These are phyloP conservation scores for Beta vulgaris DNA, from an alignment of 148 eudicot genomes.

Conservation along the genomic window DNA sequence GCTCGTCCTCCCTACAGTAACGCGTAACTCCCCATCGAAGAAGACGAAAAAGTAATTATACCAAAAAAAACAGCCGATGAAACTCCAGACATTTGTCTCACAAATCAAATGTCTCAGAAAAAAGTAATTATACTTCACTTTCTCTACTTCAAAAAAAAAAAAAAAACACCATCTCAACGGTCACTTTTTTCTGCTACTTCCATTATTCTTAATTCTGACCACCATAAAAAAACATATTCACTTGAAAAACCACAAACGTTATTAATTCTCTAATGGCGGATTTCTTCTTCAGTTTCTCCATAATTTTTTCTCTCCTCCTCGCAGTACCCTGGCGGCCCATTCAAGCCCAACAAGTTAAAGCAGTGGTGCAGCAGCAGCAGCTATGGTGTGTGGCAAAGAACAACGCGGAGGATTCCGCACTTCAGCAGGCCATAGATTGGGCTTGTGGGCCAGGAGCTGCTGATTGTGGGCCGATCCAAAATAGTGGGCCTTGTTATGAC, in stretches of 20 bases:
- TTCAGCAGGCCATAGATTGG: slow-evolving; percentile 76
- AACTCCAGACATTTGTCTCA: not conserved
- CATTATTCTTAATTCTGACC: not conserved
- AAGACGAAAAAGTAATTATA: not conserved
- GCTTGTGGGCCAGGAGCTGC: slow-evolving; percentile 80
- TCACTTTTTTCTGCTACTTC: not conserved
- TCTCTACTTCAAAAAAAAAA: not conserved
- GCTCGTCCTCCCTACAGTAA: too few relatives aligned
- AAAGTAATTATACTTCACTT: not conserved
- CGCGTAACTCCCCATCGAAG: not conserved
- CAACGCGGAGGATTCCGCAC: slow-evolving; percentile 75
- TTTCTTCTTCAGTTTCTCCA: not conserved
- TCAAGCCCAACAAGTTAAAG: slow-evolving; percentile 27
- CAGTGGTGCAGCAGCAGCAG: slow-evolving; percentile 35
- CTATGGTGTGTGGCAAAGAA: slow-evolving; percentile 98
- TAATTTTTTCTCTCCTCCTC: slow-evolving; percentile 12
- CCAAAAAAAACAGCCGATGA: not conserved
- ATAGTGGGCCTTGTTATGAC: slow-evolving; percentile 79
- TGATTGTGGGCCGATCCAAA: slow-evolving; percentile 73
- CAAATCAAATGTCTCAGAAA: not conserved
- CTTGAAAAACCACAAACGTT: too few relatives aligned
- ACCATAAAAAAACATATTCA: not conserved
- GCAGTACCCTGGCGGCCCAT: slow-evolving; percentile 7
- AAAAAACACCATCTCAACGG: not conserved
- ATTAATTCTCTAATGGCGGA: not conserved